These are phyloP conservation scores for Truncatella angustata DNA, from an alignment of 2,329 filamentous ascomycete genomes.

Conservation along the genomic window DNA sequence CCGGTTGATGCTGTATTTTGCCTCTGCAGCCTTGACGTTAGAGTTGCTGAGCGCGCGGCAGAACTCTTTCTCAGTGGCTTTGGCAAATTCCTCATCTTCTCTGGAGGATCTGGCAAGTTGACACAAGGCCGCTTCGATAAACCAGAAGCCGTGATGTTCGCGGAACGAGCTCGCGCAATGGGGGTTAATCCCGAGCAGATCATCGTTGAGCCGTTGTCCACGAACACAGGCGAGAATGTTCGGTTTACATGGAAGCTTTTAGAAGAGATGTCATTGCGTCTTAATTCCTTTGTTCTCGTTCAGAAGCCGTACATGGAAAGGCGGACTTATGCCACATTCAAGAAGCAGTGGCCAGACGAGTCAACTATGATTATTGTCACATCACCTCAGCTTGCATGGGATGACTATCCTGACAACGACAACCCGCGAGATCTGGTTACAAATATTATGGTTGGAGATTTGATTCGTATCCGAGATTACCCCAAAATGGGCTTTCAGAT, in stretches of 20 bases:
- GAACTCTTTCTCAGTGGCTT: slow-evolving; percentile 39
- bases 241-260: slow-evolving; percentile 40
- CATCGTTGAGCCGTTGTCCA: slow-evolving; percentile 37
- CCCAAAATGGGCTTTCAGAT: slow-evolving; percentile 42
- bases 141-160: slow-evolving; percentile 43
- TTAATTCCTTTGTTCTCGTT: slow-evolving; percentile 38
- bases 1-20: slow-evolving; percentile 43
- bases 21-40: slow-evolving; percentile 45
- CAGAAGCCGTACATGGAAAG: slow-evolving; percentile 51
- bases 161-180: slow-evolving; percentile 35
- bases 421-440: slow-evolving; percentile 41
- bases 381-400: slow-evolving; percentile 36
- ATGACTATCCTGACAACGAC: slow-evolving; percentile 38
- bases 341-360: slow-evolving; percentile 42
- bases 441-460: slow-evolving; percentile 43
- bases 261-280: slow-evolving; percentile 19
- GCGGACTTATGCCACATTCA: slow-evolving; percentile 43
- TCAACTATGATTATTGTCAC: slow-evolving; percentile 36
- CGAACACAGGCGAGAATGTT: slow-evolving; percentile 47
- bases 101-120: slow-evolving; percentile 39
- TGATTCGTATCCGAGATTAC: slow-evolving; percentile 42
- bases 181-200: slow-evolving; percentile 38
- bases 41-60: slow-evolving; percentile 41
- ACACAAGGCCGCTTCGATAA: slow-evolving; percentile 36
- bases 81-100: slow-evolving; percentile 41